Percentiles rank a stretch among this genome's conserved stretches.
phyloP scores from a whole-genome alignment of 2,329 filamentous ascomycete genomes.

The Geosmithia putterillii region DNA sequence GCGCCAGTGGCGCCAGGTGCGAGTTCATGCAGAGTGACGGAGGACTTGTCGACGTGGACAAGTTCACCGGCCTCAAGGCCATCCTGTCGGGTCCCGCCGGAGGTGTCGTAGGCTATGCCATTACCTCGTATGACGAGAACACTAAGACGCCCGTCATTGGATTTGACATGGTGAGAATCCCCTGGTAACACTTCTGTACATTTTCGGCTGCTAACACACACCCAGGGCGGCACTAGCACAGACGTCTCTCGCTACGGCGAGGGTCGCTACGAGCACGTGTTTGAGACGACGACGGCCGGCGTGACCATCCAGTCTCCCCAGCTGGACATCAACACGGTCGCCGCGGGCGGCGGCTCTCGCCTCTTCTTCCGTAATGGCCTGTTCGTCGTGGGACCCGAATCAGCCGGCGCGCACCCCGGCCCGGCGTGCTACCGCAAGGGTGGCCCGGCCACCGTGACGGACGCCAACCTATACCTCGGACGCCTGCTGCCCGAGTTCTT shows the following conservation, averaged over 20 bases:
- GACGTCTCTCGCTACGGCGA: conserved; percentile 81
- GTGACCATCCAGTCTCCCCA: conserved; percentile 88
- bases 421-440: conserved; percentile 87
- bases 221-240: conserved; percentile 68
- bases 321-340: conserved; percentile 89
- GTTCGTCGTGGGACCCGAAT: conserved; percentile 84
- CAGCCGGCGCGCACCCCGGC: conserved; percentile 77
- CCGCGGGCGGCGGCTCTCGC: conserved; percentile 74
- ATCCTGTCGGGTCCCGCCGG: conserved; percentile 88
- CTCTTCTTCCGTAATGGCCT: conserved; percentile 83
- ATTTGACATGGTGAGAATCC: conserved; percentile 62
- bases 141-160: conserved; percentile 82
- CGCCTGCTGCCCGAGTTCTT: conserved; percentile 83
- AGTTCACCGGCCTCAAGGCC: conserved; percentile 73
- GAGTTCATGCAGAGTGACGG: conserved; percentile 94
- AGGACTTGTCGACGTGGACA: conserved; percentile 59
- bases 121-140: conserved; percentile 76
- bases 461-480: conserved; percentile 79
- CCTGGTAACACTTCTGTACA: background rate
- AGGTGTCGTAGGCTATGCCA: conserved; percentile 83
- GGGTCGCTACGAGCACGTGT: conserved; percentile 83
- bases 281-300: conserved; percentile 88
- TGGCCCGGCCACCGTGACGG: conserved; percentile 83
- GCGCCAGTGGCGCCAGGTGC: conserved; percentile 62
- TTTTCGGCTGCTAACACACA: background rate